Percentiles rank a stretch among this genome's conserved stretches.
Evolutionary conservation across 108 stramenopile genomes (phyloP).

Genomic region (Mediolabrus comicus): DNA sequence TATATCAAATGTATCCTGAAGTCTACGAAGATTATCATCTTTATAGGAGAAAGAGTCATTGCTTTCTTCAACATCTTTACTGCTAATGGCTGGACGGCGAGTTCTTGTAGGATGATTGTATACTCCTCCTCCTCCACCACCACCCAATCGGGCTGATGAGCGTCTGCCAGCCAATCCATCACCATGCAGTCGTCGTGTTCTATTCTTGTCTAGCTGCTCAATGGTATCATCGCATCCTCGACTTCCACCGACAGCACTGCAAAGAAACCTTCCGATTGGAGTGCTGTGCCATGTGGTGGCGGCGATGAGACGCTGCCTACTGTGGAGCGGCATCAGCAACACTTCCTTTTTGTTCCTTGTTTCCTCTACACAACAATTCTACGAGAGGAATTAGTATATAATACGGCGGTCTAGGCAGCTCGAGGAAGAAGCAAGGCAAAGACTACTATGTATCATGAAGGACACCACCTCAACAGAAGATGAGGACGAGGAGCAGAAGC

Average conservation of each 20-base stretch:
- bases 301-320: background rate
- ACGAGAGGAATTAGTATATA: background rate
- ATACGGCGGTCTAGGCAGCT: too few relatives aligned
- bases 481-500: conserved; percentile 4
- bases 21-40: background rate
- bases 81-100: background rate
- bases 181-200: background rate
- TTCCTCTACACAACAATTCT: too few relatives aligned
- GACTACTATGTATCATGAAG: background rate
- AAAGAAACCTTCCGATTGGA: background rate
- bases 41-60: background rate
- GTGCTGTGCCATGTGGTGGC: background rate
- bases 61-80: background rate
- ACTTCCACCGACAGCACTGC: background rate
- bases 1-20: background rate
- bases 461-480: background rate
- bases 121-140: background rate
- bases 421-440: background rate
- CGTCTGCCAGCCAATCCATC: background rate
- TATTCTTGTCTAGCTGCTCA: background rate
- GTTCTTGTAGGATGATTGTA: background rate
- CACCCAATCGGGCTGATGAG: background rate
- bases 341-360: too few relatives aligned
- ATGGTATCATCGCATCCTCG: too few relatives aligned
- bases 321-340: background rate